phyloP scores from a whole-genome alignment of 306 rosid genomes.

The Malus asiatica region DNA sequence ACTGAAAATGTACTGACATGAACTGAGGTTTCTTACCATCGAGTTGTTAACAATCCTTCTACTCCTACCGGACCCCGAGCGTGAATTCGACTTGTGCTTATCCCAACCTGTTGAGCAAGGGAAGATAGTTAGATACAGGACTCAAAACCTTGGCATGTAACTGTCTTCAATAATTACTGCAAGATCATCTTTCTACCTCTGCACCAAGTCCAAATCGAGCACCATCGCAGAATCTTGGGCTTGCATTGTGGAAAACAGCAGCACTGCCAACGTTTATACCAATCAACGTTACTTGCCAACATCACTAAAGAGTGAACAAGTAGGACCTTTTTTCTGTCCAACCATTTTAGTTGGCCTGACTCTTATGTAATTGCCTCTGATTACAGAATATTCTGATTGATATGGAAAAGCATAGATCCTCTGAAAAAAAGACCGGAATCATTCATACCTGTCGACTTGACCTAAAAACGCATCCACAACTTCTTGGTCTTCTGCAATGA shows the following conservation, averaged over 20 bases:
- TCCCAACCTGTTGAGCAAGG: slow-evolving; percentile 63
- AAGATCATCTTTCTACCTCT: slow-evolving; percentile 49
- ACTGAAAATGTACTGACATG: not conserved
- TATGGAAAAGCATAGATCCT: not conserved
- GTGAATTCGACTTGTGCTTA: slow-evolving; percentile 94
- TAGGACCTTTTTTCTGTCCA: not conserved
- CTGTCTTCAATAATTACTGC: not conserved
- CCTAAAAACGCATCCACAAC: slow-evolving; percentile 60
- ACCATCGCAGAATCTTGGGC: slow-evolving; percentile 93
- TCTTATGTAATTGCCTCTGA: not conserved
- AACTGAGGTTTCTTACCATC: slow-evolving; percentile 58
- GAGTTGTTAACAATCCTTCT: slow-evolving; percentile 85
- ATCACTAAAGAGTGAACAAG: not conserved
- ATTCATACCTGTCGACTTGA: slow-evolving; percentile 80
- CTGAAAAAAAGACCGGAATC: not conserved
- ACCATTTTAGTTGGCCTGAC: not conserved
- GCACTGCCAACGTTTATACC: slow-evolving; percentile 53
- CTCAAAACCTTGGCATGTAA: not conserved
- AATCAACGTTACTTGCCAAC: not conserved
- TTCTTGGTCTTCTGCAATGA: slow-evolving; percentile 68
- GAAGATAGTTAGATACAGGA: slow-evolving; percentile 1
- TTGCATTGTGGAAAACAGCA: slow-evolving; percentile 96
- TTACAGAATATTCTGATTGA: not conserved
- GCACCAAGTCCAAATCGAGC: slow-evolving; percentile 98
- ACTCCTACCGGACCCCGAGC: slow-evolving; percentile 99